Conservation (phyloP, 1,284 basidiomycete genomes). For the Rhodotorula sp. region DNA sequence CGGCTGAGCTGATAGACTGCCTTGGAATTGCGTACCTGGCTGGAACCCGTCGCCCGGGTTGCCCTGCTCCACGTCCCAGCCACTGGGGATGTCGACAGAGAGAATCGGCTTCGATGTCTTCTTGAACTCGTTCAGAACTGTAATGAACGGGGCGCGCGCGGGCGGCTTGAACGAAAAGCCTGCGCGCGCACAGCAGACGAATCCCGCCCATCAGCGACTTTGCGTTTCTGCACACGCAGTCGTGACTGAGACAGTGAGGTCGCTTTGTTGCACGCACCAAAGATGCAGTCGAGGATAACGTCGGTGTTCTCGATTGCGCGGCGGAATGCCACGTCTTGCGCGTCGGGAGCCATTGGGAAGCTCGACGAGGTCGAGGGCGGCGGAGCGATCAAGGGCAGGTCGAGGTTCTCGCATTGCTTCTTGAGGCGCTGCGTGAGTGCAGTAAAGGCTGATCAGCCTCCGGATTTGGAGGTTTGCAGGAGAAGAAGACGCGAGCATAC, state of each 20-base stretch:
- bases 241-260: neutral
- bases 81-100: conserved; percentile 86
- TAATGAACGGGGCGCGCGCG: conserved; percentile 80
- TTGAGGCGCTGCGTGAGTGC: conserved; percentile 62
- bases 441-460: fast-evolving
- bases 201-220: neutral
- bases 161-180: conserved; percentile 94
- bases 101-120: conserved; percentile 68
- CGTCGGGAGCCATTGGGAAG: conserved; percentile 44
- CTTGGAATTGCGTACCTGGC: conserved; percentile 22
- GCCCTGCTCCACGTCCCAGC: conserved; percentile 88
- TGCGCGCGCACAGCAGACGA: conserved; percentile 22
- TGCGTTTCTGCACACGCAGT: neutral
- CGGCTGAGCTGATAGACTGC: neutral
- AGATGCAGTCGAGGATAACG: conserved; percentile 90
- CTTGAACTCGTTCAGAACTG: conserved; percentile 66
- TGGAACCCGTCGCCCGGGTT: conserved; percentile 50
- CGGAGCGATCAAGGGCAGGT: conserved; percentile 65
- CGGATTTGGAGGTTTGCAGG: too few species aligned
- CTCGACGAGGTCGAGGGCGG: conserved; percentile 15
- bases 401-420: conserved; percentile 82
- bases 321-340: conserved; percentile 53
- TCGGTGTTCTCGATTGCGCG: conserved; percentile 63
- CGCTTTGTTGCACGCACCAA: conserved; percentile 55
- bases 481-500: conserved; percentile 49